phyloP scores from a whole-genome alignment of 2,329 filamentous ascomycete genomes.

The Trichophyton simii region DNA sequence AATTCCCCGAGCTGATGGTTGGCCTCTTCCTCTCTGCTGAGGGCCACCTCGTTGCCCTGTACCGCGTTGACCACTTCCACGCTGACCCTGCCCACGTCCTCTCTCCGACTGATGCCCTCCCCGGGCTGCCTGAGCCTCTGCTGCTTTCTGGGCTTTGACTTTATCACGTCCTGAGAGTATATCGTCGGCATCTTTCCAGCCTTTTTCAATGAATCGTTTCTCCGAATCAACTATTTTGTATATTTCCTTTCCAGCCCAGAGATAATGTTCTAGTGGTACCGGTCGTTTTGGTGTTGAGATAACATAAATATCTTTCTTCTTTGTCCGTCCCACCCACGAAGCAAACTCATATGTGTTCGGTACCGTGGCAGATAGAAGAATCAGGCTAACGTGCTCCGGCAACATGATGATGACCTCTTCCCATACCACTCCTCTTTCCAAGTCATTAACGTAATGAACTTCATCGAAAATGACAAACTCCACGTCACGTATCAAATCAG shows the following conservation, averaged over 20 bases:
- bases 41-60: constrained; percentile 35
- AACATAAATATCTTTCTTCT: constrained; percentile 98
- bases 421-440: constrained; percentile 94
- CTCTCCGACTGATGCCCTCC: constrained; percentile 37
- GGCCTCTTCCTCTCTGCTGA: constrained; percentile 43
- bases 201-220: constrained; percentile 80
- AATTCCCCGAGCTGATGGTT: constrained; percentile 45
- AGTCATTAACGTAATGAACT: constrained; percentile 96
- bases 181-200: constrained; percentile 88
- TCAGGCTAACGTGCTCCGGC: constrained; percentile 90
- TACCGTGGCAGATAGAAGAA: constrained; percentile 87
- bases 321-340: constrained; percentile 94
- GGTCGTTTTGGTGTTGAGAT: constrained; percentile 94
- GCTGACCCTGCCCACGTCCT: constrained; percentile 12
- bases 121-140: constrained; percentile 40
- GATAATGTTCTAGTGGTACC: constrained; percentile 86
- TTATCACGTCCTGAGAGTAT: constrained; percentile 74
- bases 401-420: constrained; percentile 99
- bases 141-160: constrained; percentile 41
- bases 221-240: constrained; percentile 89
- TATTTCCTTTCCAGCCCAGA: constrained; percentile 89
- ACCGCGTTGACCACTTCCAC: constrained; percentile 18
- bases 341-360: constrained; percentile 97
- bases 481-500: constrained; percentile 89
- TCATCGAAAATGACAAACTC: constrained; percentile 99